Evolutionary conservation across 1,139 yeast species (phyloP).

Genomic region (Debaryomyces coudertii): DNA sequence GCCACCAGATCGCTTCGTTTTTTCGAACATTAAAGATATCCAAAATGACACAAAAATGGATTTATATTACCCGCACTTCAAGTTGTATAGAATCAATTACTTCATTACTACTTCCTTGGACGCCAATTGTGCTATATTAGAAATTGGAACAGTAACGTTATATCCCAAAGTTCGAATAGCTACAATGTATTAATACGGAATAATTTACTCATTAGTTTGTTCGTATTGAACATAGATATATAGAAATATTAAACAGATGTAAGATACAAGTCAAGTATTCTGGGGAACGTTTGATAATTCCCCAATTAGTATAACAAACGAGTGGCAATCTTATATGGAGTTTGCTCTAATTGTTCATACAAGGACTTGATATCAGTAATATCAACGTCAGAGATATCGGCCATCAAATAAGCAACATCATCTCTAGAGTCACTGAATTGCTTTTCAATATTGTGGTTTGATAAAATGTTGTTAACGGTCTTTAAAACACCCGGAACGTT

Average conservation of each 20-base stretch:
- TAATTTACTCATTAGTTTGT: conserved; percentile 1
- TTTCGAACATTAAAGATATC: conserved; percentile 4
- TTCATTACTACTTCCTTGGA: neutral
- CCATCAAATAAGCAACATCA: conserved; percentile 96
- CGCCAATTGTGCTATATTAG: no score
- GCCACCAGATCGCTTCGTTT: conserved; percentile 14
- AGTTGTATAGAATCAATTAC: neutral
- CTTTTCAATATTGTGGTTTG: conserved; percentile 94
- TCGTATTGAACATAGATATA: neutral
- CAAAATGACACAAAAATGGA: conserved; percentile 12
- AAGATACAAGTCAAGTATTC: neutral
- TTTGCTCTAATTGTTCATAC: conserved; percentile 84
- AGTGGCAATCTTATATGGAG: conserved; percentile 89
- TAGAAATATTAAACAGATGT: neutral
- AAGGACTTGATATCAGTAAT: conserved; percentile 79
- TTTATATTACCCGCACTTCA: conserved; percentile 2
- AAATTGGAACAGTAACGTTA: no score
- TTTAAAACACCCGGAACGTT: conserved; percentile 99
- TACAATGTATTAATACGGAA: neutral
- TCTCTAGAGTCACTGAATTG: conserved; percentile 97
- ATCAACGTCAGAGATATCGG: conserved; percentile 90
- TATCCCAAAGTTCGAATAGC: neutral
- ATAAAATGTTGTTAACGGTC: conserved; percentile 93
- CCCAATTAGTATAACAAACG: conserved; percentile 73
- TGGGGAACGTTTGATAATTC: neutral